Conservation (phyloP, 1,284 basidiomycete genomes). For the Irpex lacteus region DNA sequence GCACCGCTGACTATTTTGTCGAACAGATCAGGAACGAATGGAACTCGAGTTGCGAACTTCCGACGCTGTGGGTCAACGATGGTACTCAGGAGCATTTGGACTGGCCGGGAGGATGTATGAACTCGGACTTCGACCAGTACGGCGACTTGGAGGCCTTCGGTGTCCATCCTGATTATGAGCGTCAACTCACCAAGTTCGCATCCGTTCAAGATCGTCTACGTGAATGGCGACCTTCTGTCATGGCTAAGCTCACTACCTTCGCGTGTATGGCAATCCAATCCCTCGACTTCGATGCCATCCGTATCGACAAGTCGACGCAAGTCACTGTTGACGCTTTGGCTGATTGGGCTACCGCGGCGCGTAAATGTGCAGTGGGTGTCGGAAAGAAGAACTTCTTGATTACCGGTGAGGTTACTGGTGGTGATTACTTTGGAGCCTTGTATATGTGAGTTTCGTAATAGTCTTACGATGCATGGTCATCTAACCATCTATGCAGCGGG, state of each 20-base stretch:
- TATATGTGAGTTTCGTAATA: conserved; percentile 60
- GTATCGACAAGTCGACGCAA: conserved; percentile 92
- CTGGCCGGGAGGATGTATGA: conserved; percentile 63
- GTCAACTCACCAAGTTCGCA: conserved; percentile 91
- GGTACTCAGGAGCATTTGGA: conserved; percentile 60
- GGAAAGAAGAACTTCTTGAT: conserved; percentile 89
- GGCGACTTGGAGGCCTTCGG: conserved; percentile 96
- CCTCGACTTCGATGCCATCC: conserved; percentile 88
- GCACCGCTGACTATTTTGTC: too few relatives aligned
- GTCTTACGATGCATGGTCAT: neutral
- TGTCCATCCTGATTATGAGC: conserved; percentile 92
- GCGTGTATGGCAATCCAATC: conserved; percentile 83
- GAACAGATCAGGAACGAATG: conserved; percentile 58
- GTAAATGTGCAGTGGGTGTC: conserved; percentile 66
- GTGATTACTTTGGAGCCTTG: conserved; percentile 83
- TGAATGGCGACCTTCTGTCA: conserved; percentile 80
- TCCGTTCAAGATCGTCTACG: conserved; percentile 92
- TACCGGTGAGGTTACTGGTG: conserved; percentile 91
- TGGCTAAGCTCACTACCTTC: conserved; percentile 74
- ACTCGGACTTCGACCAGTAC: conserved; percentile 88
- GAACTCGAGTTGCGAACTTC: conserved; percentile 73
- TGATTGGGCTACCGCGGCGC: conserved; percentile 70
- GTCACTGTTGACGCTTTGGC: conserved; percentile 81
- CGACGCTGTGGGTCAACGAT: conserved; percentile 77
- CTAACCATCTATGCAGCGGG: conserved; percentile 45